A percentile compares a stretch with the other conserved stretches of the same genome.
phyloP scores from a whole-genome alignment of 345 rosid genomes.

The Brassica cretica region DNA sequence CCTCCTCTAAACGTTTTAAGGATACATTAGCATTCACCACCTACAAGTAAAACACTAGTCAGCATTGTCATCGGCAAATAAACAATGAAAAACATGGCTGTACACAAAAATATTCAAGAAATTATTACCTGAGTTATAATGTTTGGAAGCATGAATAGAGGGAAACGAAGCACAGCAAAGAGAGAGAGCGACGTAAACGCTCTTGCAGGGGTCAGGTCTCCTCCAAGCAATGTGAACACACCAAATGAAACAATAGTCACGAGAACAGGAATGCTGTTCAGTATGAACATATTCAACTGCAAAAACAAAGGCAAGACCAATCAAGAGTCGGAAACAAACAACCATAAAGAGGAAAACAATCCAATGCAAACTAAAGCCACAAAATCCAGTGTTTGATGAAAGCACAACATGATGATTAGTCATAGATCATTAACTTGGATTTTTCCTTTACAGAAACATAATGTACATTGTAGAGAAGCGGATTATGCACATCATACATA shows the following conservation, averaged over 20 bases:
- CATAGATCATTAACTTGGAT: background rate
- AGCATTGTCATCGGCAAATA: background rate
- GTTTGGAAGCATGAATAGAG: conserved; percentile 93
- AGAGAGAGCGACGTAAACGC: conserved; percentile 97
- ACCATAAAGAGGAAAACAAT: background rate
- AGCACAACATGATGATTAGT: background rate
- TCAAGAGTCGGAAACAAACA: conserved; percentile 36
- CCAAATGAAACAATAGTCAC: conserved; percentile 95
- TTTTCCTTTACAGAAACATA: conserved; percentile 1
- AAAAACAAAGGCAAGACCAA: conserved; percentile 37
- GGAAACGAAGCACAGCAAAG: conserved; percentile 96
- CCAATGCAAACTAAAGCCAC: conserved; percentile 3
- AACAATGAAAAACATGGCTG: background rate
- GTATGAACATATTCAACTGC: conserved; percentile 80
- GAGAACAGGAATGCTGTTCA: conserved; percentile 90
- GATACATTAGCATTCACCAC: conserved; percentile 96
- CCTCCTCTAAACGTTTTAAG: conserved; percentile 91
- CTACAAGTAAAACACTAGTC: conserved; percentile 41
- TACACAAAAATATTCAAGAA: background rate
- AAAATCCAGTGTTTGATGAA: background rate
- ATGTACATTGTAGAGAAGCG: background rate
- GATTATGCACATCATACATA: too few species aligned
- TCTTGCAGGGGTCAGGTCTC: conserved; percentile 93
- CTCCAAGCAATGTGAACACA: conserved; percentile 93
- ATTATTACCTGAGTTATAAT: conserved; percentile 82